These are phyloP conservation scores for Amesomyces nigricolor DNA, from an alignment of 2,329 filamentous ascomycete genomes.

Conservation along the genomic window DNA sequence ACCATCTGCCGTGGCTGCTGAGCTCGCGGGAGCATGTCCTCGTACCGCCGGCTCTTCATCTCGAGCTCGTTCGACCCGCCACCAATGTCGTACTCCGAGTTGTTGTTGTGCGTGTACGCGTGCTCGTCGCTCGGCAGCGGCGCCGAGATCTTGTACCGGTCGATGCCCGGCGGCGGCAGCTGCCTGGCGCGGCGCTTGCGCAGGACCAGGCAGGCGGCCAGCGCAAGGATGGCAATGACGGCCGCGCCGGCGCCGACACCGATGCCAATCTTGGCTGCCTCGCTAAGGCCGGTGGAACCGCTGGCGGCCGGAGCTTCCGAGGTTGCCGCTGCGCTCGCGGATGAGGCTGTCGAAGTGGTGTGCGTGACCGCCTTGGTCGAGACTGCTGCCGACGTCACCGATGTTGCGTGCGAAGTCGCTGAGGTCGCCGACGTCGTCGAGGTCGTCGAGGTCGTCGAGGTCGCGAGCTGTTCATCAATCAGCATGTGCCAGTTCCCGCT, in stretches of 20 bases:
- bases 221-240: constrained; percentile 36
- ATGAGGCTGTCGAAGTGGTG: constrained; percentile 5
- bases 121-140: constrained; percentile 45
- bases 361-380: constrained; percentile 2
- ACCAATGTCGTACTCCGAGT: constrained; percentile 34
- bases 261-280: constrained; percentile 45
- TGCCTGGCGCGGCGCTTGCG: constrained; percentile 21
- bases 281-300: constrained; percentile 30
- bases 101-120: constrained; percentile 33
- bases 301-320: not conserved
- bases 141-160: constrained; percentile 43
- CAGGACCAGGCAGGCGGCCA: constrained; percentile 39
- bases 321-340: constrained; percentile 9
- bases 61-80: constrained; percentile 42
- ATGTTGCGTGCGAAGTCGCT: not conserved
- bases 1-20: constrained; percentile 41
- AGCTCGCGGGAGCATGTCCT: constrained; percentile 49
- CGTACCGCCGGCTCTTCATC: constrained; percentile 48
- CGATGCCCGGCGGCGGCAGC: constrained; percentile 22
- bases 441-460: constrained; percentile 7
- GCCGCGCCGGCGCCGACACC: constrained; percentile 42
- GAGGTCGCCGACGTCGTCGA: not conserved
- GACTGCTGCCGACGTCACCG: not conserved
- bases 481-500: not conserved
- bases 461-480: constrained; percentile 9